These are phyloP conservation scores for Cladobotryum mycophilum DNA, from an alignment of 2,329 filamentous ascomycete species.

Conservation along the genomic window DNA sequence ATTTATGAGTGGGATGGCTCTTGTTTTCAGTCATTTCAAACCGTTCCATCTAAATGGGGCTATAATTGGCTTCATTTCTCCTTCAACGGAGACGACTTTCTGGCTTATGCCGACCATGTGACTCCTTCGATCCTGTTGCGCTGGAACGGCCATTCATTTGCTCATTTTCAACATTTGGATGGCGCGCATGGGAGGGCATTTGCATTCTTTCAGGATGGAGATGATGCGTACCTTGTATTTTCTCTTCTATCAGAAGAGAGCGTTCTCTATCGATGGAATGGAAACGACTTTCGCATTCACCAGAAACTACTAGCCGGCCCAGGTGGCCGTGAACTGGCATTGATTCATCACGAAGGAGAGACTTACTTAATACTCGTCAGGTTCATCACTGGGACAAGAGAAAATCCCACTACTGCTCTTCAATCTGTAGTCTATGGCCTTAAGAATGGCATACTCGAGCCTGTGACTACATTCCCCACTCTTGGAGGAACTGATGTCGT, in stretches of 20 bases:
- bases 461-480: neutral
- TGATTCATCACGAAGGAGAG: neutral
- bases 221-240: neutral
- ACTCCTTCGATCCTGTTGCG: neutral
- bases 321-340: neutral
- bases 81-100: neutral
- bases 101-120: neutral
- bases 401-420: neutral
- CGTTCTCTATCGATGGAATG: neutral
- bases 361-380: neutral
- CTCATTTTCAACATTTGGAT: neutral
- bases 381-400: neutral
- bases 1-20: constrained; percentile 2
- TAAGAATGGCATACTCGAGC: neutral
- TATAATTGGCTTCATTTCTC: neutral
- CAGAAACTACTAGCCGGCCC: neutral
- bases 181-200: neutral
- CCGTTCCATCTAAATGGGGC: neutral
- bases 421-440: neutral
- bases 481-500: neutral
- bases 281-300: neutral
- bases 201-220: neutral
- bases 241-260: neutral
- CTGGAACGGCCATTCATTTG: neutral
- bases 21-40: neutral